Base-by-base conservation (phyloP, 805 yeast genomes). In the Schwanniomyces yamadae region DNA sequence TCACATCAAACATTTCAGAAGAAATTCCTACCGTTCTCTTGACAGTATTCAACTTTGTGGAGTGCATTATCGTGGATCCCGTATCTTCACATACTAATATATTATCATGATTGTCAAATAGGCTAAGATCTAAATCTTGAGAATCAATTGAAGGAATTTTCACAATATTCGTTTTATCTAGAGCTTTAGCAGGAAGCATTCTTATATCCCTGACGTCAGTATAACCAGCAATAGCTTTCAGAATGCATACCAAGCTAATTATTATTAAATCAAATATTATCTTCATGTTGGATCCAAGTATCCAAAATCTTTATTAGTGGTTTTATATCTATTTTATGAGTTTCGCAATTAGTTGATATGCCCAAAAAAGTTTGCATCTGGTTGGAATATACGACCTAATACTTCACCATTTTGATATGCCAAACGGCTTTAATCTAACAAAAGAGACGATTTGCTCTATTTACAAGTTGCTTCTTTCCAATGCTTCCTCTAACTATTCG, bases 11-110 rank as follows among this genome's bases (percentile, higher is more conserved):
- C 16, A 33, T 19, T 9, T 17, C 13, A 25, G 37, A 28, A 11
- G 33, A 15, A 7, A 33, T 28, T 9, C 52, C 52, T 4, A 39
- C 42, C 4, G 23, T 16, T 5, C 47, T 36, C 10, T 33, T 23
- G 10, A 52, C 46, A 4, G 52, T 48, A 35, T 50, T 40, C 20
- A 49, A 39, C 33, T 45, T 45, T 10, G 40, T 30, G 14, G 33
- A 29, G 36, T 53, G 50, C 24, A 52, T 21, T 6, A 54, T 28
- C 8, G 41, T 37, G 2, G 47, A 26, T 9, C 31, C 37, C 1
- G 46, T 28, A 20, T 45, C 44, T 8, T 40, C 34, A 31, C 40
- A 25, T 22, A 36, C 8, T 15, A 47, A 37, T 16, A 44, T 27
- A 20, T 38, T 45, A 31, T 45, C 38, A 15, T 22, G 22, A 21